Base-by-base conservation (phyloP, 129 eudicot species). In the Glebionis coronaria region DNA sequence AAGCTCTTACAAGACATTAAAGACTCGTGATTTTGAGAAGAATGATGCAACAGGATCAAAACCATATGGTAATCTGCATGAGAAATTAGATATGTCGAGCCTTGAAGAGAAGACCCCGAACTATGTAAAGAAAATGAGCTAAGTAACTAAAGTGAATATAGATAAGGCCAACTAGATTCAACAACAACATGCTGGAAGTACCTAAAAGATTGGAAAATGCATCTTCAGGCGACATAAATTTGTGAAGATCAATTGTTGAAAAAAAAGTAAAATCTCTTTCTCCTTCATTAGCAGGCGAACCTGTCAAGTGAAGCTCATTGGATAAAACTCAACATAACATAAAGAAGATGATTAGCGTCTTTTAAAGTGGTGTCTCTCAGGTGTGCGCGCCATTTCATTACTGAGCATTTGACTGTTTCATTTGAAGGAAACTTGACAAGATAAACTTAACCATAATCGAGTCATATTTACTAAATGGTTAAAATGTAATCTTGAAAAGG, bases 311-410 rank as follows among this genome's bases (percentile, higher is more conserved):
- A 66, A 69, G 62, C 61, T 76, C 74, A 13, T 52, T 18, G 3
- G 76, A 78, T 67, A 90, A 75, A 83, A 65, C 77, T 53, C 82
- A 86, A 3, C 85, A 77, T 76, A 81, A 74, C 67, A 87, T 87
- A 79, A 85, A 84, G 82, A 91, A 87, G 78, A 82, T 87, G 95
- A 83, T 87, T 53, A 82, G 81, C 35, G 95, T 88, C 49, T 91
- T 91, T 38, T 96, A 91, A 79, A 83, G 63, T 70, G 76, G 66
- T 59, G 68, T 65, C 61, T 61, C 79, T 71, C 83, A 91, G 97
- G 95, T 91, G 70, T 67, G 56, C 3, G 5, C 64, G 56, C 66
- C 42, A 19, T 6, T 44, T 50, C 42, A 12, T 20, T 12, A 28
- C 4, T 62, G n/a, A 16, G 18, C 31, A 28, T 28, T 28, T 28